Conservation (phyloP, 495 filamentous ascomycete species). For the Aspergillus haitiensis region DNA sequence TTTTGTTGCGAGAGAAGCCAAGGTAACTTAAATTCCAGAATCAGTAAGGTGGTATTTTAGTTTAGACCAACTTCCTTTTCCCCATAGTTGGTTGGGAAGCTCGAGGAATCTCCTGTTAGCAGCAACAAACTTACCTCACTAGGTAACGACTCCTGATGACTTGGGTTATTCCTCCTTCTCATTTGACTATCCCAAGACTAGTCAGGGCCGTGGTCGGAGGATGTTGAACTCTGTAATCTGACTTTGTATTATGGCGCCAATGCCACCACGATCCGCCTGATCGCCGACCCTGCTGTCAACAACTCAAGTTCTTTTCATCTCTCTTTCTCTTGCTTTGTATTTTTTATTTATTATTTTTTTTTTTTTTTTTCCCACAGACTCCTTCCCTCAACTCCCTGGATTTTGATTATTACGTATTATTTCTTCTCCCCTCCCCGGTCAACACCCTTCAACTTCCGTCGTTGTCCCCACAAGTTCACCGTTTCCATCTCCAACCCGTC, state of each 20-base stretch:
- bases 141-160: background rate
- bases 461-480: conserved; percentile 35
- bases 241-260: conserved; percentile 6
- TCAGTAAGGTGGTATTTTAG: conserved; percentile 1
- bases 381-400: too few species aligned
- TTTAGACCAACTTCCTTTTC: too few species aligned
- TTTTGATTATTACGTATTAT: conserved; percentile 18
- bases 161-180: too few species aligned
- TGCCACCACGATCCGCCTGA: conserved; percentile 30
- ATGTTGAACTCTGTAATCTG: background rate
- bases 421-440: conserved; percentile 11
- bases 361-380: conserved; percentile 1
- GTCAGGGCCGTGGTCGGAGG: too few species aligned
- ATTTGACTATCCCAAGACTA: too few species aligned
- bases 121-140: too few species aligned
- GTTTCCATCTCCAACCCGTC: conserved; percentile 34
- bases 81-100: too few species aligned
- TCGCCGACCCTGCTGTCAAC: conserved; percentile 25
- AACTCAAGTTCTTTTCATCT: conserved; percentile 14
- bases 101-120: background rate
- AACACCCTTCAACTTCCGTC: conserved; percentile 23
- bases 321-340: conserved; percentile 5
- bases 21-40: background rate
- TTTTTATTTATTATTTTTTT: conserved; percentile 17
- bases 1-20: too few species aligned